Evolutionary conservation across 2,329 filamentous ascomycete genomes (phyloP).

Genomic region (Pleurostoma richardsiae): DNA sequence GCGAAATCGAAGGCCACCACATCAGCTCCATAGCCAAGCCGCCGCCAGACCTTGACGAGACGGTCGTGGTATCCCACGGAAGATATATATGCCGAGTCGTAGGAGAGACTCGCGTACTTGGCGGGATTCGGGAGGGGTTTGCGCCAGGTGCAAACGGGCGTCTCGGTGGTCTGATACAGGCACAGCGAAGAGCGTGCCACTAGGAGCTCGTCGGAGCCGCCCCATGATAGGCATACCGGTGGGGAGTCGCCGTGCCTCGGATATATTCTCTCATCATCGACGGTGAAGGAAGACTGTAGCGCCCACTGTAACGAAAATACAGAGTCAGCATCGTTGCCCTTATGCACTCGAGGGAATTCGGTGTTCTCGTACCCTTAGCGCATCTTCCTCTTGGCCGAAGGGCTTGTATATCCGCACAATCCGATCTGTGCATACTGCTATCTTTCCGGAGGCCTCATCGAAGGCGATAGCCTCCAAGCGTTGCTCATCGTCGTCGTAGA

Average conservation of each 20-base stretch:
- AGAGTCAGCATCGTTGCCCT: not conserved
- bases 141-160: conserved; percentile 63
- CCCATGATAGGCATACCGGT: conserved; percentile 68
- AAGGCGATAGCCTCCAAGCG: conserved; percentile 70
- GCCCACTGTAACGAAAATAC: conserved; percentile 44
- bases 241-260: conserved; percentile 14
- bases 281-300: conserved; percentile 55
- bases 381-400: conserved; percentile 63
- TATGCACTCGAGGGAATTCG: not conserved
- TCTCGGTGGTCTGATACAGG: conserved; percentile 54
- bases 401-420: conserved; percentile 76
- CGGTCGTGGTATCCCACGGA: conserved; percentile 74
- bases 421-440: conserved; percentile 66
- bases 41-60: conserved; percentile 88
- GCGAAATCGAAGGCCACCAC: conserved; percentile 85
- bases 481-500: conserved; percentile 74
- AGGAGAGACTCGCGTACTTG: conserved; percentile 74
- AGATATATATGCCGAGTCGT: conserved; percentile 82
- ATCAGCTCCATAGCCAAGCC: conserved; percentile 75
- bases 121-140: conserved; percentile 67
- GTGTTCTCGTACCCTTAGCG: conserved; percentile 58
- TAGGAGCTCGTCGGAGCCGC: conserved; percentile 76
- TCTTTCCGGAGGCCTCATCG: conserved; percentile 78
- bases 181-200: conserved; percentile 66
- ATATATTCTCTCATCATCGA: conserved; percentile 19